Conservation (phyloP, 768 basidiomycete genomes). For the Lactifluus subvellereus region DNA sequence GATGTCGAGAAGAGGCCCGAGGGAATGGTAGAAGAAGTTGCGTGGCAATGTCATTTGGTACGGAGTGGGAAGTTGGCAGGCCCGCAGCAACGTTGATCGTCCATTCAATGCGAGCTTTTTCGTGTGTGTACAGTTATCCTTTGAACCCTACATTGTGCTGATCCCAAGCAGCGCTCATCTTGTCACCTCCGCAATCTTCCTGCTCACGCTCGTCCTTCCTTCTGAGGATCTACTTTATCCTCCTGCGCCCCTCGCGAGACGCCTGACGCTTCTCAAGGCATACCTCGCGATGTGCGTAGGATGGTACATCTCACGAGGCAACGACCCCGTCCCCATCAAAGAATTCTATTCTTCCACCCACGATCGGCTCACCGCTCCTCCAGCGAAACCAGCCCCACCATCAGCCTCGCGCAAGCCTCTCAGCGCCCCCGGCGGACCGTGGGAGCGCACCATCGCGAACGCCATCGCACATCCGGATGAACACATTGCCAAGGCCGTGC, state of each 20-base stretch:
- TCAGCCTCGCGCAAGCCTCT: slow-evolving; percentile 9
- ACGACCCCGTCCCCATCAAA: slow-evolving; percentile 43
- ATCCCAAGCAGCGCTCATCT: slow-evolving; percentile 47
- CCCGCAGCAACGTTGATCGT: slow-evolving; percentile 24
- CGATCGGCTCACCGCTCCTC: slow-evolving; percentile 25
- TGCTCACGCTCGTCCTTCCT: slow-evolving; percentile 45
- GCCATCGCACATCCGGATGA: slow-evolving; percentile 56
- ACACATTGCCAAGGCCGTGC: slow-evolving; percentile 45
- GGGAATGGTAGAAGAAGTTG: slow-evolving; percentile 58
- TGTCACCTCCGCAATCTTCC: slow-evolving; percentile 55
- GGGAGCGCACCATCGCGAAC: slow-evolving; percentile 51
- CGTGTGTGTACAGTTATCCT: slow-evolving; percentile 38
- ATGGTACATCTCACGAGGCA: slow-evolving; percentile 55
- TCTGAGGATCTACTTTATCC: slow-evolving; percentile 23
- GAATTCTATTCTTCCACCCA: slow-evolving; percentile 39
- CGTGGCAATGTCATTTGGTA: slow-evolving; percentile 53
- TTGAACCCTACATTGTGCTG: neutral
- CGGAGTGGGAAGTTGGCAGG: slow-evolving; percentile 48
- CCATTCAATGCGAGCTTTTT: slow-evolving; percentile 55
- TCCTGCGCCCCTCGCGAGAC: slow-evolving; percentile 35
- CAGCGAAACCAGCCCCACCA: slow-evolving; percentile 26
- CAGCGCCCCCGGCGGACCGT: slow-evolving; percentile 32
- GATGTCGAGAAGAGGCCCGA: slow-evolving; percentile 34
- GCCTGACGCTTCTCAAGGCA: slow-evolving; percentile 48
- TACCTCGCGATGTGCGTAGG: slow-evolving; percentile 49